Base-by-base conservation (phyloP, 176 grass and related monocot genomes). In the Themeda triandra region DNA sequence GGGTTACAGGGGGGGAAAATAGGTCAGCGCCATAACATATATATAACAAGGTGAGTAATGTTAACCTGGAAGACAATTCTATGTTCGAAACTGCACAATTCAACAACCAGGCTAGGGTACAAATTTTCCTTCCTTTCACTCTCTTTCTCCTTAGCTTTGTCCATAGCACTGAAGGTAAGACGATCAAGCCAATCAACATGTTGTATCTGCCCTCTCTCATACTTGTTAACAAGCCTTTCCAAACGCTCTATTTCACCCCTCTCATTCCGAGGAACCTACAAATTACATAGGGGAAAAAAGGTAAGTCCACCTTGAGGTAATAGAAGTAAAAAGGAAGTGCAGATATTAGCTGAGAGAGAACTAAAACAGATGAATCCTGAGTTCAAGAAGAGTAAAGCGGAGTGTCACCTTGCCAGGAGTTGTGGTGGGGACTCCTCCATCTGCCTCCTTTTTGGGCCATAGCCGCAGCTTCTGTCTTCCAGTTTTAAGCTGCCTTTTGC, bases 111-210 rank as follows among this genome's bases (percentile, higher is more conserved):
- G 63, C 88, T 92, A 41, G 94, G 89, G 72, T 90, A 92, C 18
- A 88, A 87, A 87, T 92, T 94, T 56, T 80, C 93, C 58, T 59
- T 84, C 64, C 28, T 87, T 63, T 78, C 73, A 35, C 69, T 82
- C 65, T 91, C 84, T 79, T 88, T 98, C 70, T 95, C 94, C 86
- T 92, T 96, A 54, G 93, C 83, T 89, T 92, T 90, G 24, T 98
- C 93, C 46, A 95, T 72, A 36, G 96, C 85, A 82, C 91, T 91
- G 77, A 98, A 95, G 65, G 93, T 53, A 82, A 98, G 86, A 73
- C 91, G 93, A 83, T 99, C 96, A 25, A 99, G 78, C 93, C 96
- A 99, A 92, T 96, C 96, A 8, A 99, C 88, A 70, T 87, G 91
- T 1, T 94, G 96, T 87, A 96, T 94, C 80, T 96, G 96, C 13